phyloP scores from a whole-genome alignment of 768 basidiomycete genomes.

The Collybia sp. region DNA sequence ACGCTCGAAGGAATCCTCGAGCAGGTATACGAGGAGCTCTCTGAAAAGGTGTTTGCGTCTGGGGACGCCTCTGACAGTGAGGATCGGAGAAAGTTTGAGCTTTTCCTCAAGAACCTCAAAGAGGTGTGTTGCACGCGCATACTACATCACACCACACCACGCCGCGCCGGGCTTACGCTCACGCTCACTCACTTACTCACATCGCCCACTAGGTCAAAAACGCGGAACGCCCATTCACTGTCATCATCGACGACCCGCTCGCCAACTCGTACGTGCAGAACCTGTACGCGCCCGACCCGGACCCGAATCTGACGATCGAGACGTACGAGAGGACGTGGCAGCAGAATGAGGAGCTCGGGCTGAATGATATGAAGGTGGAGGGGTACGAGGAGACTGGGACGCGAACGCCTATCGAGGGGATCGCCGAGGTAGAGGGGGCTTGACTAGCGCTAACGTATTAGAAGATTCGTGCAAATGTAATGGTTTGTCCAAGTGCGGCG shows the following conservation, averaged over 20 bases:
- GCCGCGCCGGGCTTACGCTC: too few species aligned
- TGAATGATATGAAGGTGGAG: constrained; percentile 88
- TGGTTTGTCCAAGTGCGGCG: too few species aligned
- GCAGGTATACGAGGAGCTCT: constrained; percentile 93
- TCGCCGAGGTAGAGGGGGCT: too few species aligned
- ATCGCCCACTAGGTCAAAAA: constrained; percentile 75
- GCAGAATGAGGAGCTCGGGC: constrained; percentile 92
- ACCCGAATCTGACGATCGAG: constrained; percentile 88
- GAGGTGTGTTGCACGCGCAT: constrained; percentile 38
- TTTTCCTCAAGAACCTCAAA: constrained; percentile 75
- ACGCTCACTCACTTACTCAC: too few species aligned
- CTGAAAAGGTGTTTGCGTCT: constrained; percentile 75
- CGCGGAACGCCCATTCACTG: constrained; percentile 76
- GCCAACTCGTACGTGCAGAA: constrained; percentile 96
- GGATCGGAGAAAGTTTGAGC: constrained; percentile 59
- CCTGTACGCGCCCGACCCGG: constrained; percentile 94
- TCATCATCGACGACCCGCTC: constrained; percentile 93
- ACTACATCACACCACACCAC: neutral
- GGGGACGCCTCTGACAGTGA: constrained; percentile 57
- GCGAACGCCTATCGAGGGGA: too few species aligned
- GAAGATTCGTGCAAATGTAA: too few species aligned
- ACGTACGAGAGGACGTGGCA: constrained; percentile 80
- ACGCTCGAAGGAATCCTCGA: constrained; percentile 93
- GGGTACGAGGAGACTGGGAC: constrained; percentile 45
- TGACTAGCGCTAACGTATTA: too few species aligned